These are phyloP conservation scores for Castanea mollissima DNA, from an alignment of 306 rosid species.

Conservation along the genomic window DNA sequence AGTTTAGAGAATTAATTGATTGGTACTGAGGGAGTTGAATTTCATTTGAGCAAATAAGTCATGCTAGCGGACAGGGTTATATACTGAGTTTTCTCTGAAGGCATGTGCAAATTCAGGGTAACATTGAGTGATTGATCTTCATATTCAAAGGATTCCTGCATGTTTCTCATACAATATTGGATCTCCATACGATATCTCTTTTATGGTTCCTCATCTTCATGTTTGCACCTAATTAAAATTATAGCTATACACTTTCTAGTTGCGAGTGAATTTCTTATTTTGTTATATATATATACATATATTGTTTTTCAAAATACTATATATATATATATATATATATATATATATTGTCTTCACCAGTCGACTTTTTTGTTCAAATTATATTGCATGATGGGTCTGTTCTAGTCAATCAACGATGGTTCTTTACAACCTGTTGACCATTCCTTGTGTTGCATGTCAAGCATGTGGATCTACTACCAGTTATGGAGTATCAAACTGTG, in stretches of 20 bases:
- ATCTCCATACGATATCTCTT: neutral
- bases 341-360: neutral
- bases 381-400: neutral
- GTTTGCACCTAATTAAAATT: neutral
- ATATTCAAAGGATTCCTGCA: neutral
- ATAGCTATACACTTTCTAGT: neutral
- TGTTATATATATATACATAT: neutral
- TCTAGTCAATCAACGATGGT: slow-evolving; percentile 4
- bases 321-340: neutral
- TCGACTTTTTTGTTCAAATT: neutral
- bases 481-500: slow-evolving; percentile 54
- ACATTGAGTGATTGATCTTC: neutral
- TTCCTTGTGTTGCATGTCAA: slow-evolving; percentile 22
- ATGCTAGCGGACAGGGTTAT: neutral
- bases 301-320: neutral
- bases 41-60: neutral
- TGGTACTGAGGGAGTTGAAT: neutral
- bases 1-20: neutral
- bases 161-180: neutral
- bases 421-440: slow-evolving; percentile 12
- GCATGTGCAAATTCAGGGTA: neutral
- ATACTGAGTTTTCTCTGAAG: neutral
- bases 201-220: neutral
- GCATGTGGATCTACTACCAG: slow-evolving; percentile 51
- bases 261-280: neutral